Conservation (phyloP, 192 early-diverging fungal genomes). For the Linnemannia exigua region DNA sequence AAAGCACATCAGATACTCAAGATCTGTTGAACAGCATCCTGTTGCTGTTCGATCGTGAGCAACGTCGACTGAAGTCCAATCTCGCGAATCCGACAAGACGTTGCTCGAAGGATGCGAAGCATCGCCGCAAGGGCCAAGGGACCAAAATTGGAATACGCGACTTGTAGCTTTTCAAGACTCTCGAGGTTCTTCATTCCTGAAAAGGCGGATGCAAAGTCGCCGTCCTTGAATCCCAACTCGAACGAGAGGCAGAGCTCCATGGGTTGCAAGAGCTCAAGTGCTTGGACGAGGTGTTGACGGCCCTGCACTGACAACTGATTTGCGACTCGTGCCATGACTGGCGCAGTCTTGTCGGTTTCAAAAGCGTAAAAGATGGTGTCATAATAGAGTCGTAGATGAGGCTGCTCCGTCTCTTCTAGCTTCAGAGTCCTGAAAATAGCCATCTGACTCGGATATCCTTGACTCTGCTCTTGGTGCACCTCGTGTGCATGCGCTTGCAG, state of each 20-base stretch:
- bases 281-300: conserved; percentile 19
- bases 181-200: conserved; percentile 29
- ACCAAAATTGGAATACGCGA: conserved; percentile 34
- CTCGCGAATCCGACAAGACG: conserved; percentile 19
- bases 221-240: conserved; percentile 23
- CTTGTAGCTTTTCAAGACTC: conserved; percentile 21
- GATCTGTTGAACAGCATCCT: conserved; percentile 9
- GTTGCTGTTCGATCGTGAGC: conserved; percentile 15
- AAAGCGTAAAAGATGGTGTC: neutral
- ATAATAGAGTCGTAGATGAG: neutral
- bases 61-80: conserved; percentile 9
- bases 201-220: conserved; percentile 35
- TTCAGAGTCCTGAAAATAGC: conserved; percentile 15
- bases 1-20: conserved; percentile 15
- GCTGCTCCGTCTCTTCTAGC: conserved; percentile 23
- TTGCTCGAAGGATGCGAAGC: conserved; percentile 16
- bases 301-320: neutral
- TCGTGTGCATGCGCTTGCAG: conserved; percentile 13
- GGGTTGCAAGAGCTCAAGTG: conserved; percentile 17
- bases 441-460: neutral
- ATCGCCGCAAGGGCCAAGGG: conserved; percentile 24
- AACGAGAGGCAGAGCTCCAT: conserved; percentile 22
- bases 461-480: neutral
- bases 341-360: neutral
- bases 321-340: neutral